Evolutionary conservation across 2,329 filamentous ascomycete species (phyloP).

Genomic region (Ceratocystis huliohia): DNA sequence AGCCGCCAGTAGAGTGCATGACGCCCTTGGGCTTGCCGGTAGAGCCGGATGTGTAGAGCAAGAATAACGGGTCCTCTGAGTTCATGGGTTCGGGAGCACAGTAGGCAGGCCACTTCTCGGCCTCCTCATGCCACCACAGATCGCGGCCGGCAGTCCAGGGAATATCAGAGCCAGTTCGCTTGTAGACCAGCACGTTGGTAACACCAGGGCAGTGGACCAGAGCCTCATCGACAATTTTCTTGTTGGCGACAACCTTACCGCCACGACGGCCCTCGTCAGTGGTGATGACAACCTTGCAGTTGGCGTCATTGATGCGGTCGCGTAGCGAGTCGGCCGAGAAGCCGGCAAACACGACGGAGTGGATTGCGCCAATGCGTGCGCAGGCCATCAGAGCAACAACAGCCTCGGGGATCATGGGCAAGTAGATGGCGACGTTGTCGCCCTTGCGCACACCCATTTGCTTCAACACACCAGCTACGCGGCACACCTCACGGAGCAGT

Average conservation of each 20-base stretch:
- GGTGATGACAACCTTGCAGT: constrained; percentile 90
- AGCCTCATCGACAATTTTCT: constrained; percentile 98
- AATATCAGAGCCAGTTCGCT: constrained; percentile 82
- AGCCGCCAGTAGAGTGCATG: constrained; percentile 93
- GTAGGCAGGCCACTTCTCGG: constrained; percentile 91
- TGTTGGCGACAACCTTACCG: constrained; percentile 92
- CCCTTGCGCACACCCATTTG: constrained; percentile 95
- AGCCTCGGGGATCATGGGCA: constrained; percentile 98
- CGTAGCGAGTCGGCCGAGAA: constrained; percentile 94
- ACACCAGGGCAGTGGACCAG: constrained; percentile 92
- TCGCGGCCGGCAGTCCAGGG: constrained; percentile 84
- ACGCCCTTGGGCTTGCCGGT: constrained; percentile 98
- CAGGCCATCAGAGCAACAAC: constrained; percentile 84
- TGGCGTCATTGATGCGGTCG: constrained; percentile 83
- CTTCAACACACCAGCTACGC: constrained; percentile 75
- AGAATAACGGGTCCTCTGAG: constrained; percentile 91
- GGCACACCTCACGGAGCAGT: constrained; percentile 82
- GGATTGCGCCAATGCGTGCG: constrained; percentile 81
- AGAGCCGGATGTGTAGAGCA: constrained; percentile 94
- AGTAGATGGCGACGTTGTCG: constrained; percentile 90
- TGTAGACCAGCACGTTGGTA: constrained; percentile 74
- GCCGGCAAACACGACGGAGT: constrained; percentile 95
- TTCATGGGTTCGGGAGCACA: constrained; percentile 77
- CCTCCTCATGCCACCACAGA: constrained; percentile 97
- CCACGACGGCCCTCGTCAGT: constrained; percentile 96